Base-by-base conservation (phyloP, 257 asterid species). In the Henckelia pumila region DNA sequence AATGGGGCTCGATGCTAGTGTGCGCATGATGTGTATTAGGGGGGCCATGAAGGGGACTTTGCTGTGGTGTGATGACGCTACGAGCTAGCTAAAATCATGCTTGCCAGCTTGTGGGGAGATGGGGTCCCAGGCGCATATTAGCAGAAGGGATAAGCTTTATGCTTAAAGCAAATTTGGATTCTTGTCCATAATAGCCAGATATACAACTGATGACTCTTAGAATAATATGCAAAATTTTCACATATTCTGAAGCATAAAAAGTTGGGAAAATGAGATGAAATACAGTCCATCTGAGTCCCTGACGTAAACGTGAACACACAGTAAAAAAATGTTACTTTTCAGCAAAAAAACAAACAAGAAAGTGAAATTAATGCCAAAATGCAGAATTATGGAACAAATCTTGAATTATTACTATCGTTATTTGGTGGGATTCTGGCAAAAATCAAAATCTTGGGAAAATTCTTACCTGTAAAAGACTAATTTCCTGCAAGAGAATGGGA, bases 1-100 rank as follows among this genome's bases (percentile, higher is more conserved):
- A 56, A 14, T 19, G 65, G 68, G 64, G 47, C 2, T 44, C 56
- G 68, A 77, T 63, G 81, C 75, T 77, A 68, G 64, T 24, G 71
- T 77, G 72, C 64, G 8, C 53, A 16, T 44, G 53, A 44, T 44
- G 53, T 44, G 0, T 7, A 44, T 59, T 53, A 69, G 28, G 32
- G 53, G 20, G 25, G 35, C 20, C 53, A 8, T 74, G 56, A 14
- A 30, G n/a, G n/a, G 50, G 74, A 56, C 56, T 70, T 69, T 77
- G 71, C 52, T 50, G 65, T 50, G 65, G 47, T 65, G 55, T 22
- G 62, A 19, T 30, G 56, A 26, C 66, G 70, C 61, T 77, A 24
- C 28, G 5, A 20, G 19, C 20, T 16, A 16, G 53, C 20, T 3
- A 8, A 2, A 62, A 19, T 29, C 49, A 64, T 69, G 76, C 75